Conservation (phyloP, 805 yeast genomes). For the Hanseniaspora mollemarum region DNA sequence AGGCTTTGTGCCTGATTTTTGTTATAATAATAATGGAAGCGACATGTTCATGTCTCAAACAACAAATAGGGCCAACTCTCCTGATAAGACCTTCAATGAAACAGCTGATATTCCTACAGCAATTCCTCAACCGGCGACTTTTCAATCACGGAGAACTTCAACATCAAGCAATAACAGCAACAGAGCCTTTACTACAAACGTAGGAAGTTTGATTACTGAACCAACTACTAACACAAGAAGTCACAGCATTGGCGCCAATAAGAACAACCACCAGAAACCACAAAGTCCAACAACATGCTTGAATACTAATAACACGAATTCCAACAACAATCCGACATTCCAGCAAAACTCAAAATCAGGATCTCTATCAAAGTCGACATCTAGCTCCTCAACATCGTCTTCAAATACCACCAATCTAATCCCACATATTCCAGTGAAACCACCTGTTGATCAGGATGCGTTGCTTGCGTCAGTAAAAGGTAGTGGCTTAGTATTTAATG, state of each 20-base stretch:
- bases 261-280: neutral
- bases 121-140: neutral
- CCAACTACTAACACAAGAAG: neutral
- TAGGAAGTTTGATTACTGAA: neutral
- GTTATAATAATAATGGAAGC: neutral
- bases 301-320: too few species aligned
- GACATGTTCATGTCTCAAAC: neutral
- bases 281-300: neutral
- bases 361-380: neutral
- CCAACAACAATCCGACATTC: neutral
- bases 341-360: neutral
- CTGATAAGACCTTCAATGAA: neutral
- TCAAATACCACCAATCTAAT: neutral
- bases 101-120: neutral
- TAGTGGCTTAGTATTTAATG: slow-evolving; percentile 31
- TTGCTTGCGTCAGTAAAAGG: slow-evolving; percentile 26
- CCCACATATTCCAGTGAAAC: neutral
- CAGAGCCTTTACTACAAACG: neutral
- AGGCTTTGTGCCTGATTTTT: neutral
- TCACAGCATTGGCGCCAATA: neutral
- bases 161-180: neutral
- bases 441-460: slow-evolving; percentile 6
- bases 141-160: slow-evolving; percentile 6
- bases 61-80: neutral
- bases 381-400: neutral